Conservation (phyloP, 2,329 filamentous ascomycete species). For the Aspergillus sp. region DNA sequence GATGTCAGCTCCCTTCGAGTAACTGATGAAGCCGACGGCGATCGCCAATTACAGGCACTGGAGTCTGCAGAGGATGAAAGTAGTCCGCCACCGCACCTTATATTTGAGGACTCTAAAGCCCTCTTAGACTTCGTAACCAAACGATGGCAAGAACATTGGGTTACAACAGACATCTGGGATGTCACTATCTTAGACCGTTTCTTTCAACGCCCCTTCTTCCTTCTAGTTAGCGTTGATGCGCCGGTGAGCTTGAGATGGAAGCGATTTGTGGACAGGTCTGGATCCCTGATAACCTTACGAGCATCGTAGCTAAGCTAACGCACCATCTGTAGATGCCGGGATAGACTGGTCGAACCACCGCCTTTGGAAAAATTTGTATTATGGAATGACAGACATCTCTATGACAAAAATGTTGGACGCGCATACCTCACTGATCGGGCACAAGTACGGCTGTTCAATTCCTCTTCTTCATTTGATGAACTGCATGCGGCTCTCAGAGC, state of each 20-base stretch:
- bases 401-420: conserved; percentile 64
- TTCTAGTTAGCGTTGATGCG: conserved; percentile 88
- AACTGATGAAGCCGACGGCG: conserved; percentile 29
- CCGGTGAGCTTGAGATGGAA: conserved; percentile 82
- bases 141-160: conserved; percentile 80
- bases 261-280: conserved; percentile 68
- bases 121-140: conserved; percentile 84
- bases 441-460: conserved; percentile 83
- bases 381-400: conserved; percentile 74
- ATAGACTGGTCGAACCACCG: conserved; percentile 52
- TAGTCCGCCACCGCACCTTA: conserved; percentile 23
- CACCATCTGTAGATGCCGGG: conserved; percentile 47
- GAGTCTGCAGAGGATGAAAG: conserved; percentile 22
- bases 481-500: conserved; percentile 72
- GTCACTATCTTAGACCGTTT: conserved; percentile 74
- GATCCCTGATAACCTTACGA: not conserved
- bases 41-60: conserved; percentile 31
- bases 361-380: conserved; percentile 61
- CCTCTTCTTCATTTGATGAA: conserved; percentile 68
- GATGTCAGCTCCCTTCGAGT: conserved; percentile 27
- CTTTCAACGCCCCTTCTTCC: conserved; percentile 81
- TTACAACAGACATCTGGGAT: conserved; percentile 79
- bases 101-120: conserved; percentile 65
- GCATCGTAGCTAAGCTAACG: not conserved
- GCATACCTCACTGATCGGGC: conserved; percentile 79